Conservation (phyloP, 2,329 filamentous ascomycete genomes). For the Stachybotrys echinatus region DNA sequence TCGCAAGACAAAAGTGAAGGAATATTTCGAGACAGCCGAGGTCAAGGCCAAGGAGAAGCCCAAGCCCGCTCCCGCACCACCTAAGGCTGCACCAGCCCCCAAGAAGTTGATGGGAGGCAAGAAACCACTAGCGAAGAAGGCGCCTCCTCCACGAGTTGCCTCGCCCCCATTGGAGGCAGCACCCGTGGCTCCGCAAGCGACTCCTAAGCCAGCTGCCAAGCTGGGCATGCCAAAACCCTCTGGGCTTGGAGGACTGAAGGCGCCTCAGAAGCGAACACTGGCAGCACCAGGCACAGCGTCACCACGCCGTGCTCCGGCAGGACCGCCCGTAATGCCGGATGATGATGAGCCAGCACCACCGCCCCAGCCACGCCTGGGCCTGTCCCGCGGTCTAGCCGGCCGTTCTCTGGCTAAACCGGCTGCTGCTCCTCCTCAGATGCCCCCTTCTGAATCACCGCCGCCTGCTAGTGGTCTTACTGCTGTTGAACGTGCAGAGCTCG, state of each 20-base stretch:
- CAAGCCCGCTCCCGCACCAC: conserved; percentile 63
- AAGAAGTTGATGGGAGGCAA: conserved; percentile 43
- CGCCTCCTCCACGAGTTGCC: conserved; percentile 24
- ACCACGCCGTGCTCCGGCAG: conserved; percentile 45
- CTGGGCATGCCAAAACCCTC: conserved; percentile 49
- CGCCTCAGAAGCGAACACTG: conserved; percentile 51
- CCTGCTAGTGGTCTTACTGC: conserved; percentile 63
- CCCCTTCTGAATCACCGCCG: conserved; percentile 48
- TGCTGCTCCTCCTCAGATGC: conserved; percentile 42
- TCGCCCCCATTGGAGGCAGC: conserved; percentile 33
- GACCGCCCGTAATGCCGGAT: conserved; percentile 40
- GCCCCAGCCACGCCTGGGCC: conserved; percentile 56
- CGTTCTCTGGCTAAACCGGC: conserved; percentile 77
- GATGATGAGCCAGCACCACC: conserved; percentile 58
- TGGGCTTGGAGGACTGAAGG: conserved; percentile 52
- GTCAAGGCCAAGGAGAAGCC: conserved; percentile 61
- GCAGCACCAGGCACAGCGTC: conserved; percentile 45
- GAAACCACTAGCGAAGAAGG: conserved; percentile 39
- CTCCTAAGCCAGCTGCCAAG: conserved; percentile 46
- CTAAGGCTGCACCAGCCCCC: conserved; percentile 42
- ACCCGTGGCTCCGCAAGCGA: conserved; percentile 53
- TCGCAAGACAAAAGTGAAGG: conserved; percentile 90
- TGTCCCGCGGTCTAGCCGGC: conserved; percentile 76
- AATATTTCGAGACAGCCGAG: conserved; percentile 66
- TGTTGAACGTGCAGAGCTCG: conserved; percentile 86